A percentile compares a stretch with the other conserved stretches of the same genome.
phyloP scores from a whole-genome alignment of 2,329 filamentous ascomycete species.

The Chaetomium sp. region DNA sequence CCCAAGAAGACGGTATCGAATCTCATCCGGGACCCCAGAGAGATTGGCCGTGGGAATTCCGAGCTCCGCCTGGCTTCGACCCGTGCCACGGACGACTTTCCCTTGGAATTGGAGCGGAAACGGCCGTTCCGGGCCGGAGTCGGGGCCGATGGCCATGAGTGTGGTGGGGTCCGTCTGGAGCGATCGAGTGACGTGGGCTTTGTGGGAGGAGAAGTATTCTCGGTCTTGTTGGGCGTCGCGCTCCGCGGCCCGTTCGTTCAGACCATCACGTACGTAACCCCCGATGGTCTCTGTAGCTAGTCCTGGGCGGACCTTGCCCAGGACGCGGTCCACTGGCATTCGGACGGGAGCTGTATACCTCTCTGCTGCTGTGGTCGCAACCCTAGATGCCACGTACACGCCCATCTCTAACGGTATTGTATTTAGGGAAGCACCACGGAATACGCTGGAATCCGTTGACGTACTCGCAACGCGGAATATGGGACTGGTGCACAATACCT shows the following conservation, averaged over 20 bases:
- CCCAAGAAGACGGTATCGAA: conserved; percentile 50
- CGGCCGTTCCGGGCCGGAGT: conserved; percentile 45
- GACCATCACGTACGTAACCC: conserved; percentile 32
- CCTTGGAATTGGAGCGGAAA: conserved; percentile 49
- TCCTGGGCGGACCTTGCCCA: conserved; percentile 33
- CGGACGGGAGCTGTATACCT: conserved; percentile 38
- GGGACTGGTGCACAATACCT: conserved; percentile 57
- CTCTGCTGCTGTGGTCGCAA: conserved; percentile 40
- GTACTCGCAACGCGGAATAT: conserved; percentile 64
- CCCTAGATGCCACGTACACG: conserved; percentile 45
- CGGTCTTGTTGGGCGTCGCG: conserved; percentile 14
- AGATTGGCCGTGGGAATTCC: conserved; percentile 51
- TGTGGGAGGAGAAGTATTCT: conserved; percentile 5
- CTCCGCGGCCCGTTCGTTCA: conserved; percentile 21
- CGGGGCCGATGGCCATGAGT: conserved; percentile 34
- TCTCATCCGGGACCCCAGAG: conserved; percentile 42
- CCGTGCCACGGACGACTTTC: conserved; percentile 40
- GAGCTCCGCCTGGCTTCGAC: conserved; percentile 33
- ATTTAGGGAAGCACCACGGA: conserved; percentile 57
- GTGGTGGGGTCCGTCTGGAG: conserved; percentile 2
- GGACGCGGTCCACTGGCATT: conserved; percentile 35
- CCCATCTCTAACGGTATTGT: conserved; percentile 62
- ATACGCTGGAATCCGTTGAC: conserved; percentile 51
- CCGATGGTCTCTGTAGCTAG: conserved; percentile 37
- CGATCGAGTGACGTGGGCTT: conserved; percentile 8